phyloP scores from a whole-genome alignment of 805 yeast genomes.

The Teunomyces kruisii region DNA sequence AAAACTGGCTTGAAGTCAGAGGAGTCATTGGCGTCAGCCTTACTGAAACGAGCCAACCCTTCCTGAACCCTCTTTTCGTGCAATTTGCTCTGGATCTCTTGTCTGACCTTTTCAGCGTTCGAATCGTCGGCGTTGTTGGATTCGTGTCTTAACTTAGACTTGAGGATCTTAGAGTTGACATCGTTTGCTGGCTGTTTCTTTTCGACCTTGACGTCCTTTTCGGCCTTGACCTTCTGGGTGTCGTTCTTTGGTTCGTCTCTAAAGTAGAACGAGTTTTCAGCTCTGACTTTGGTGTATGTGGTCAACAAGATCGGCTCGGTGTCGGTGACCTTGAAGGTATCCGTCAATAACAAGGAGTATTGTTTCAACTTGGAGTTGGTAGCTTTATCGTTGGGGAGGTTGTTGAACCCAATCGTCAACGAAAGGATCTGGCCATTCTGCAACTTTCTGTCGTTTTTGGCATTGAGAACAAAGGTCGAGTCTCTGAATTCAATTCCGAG shows the following conservation, averaged over 20 bases:
- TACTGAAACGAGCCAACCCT: conserved; percentile 79
- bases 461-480: conserved; percentile 66
- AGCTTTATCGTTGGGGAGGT: conserved; percentile 48
- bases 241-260: conserved; percentile 53
- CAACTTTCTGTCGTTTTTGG: conserved; percentile 66
- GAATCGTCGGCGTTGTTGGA: conserved; percentile 67
- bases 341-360: conserved; percentile 75
- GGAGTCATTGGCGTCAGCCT: conserved; percentile 69
- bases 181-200: conserved; percentile 26
- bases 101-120: conserved; percentile 73
- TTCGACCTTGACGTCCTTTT: conserved; percentile 36
- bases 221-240: conserved; percentile 34
- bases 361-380: conserved; percentile 50
- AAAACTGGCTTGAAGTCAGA: conserved; percentile 69
- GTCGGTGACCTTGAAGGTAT: conserved; percentile 71
- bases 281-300: conserved; percentile 65
- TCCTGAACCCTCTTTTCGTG: conserved; percentile 85
- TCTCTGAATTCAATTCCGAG: conserved; percentile 91
- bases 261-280: conserved; percentile 81
- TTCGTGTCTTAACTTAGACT: conserved; percentile 78
- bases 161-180: conserved; percentile 64
- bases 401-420: conserved; percentile 74
- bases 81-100: conserved; percentile 76
- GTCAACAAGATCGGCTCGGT: conserved; percentile 68
- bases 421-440: conserved; percentile 74